These are phyloP conservation scores for Paramecium biaurelia DNA, from an alignment of 73 alveolate species.

Conservation along the genomic window DNA sequence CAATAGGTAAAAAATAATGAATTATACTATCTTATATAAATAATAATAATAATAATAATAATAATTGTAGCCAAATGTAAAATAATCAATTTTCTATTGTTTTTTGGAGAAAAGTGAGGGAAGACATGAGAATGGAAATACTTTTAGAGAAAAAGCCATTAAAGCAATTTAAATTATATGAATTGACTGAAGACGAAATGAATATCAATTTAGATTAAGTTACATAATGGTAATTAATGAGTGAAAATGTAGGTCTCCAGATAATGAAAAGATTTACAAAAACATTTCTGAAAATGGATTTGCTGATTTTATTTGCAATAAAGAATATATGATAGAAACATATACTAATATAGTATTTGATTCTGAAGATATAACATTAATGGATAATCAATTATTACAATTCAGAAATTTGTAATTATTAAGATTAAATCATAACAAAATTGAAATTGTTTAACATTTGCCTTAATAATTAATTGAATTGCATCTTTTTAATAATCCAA, in stretches of 20 bases:
- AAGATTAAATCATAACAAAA: constrained; percentile 34
- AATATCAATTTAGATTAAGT: constrained; percentile 27
- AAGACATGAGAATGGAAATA: constrained; percentile 47
- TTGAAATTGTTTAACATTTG: background rate
- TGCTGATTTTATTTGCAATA: constrained; percentile 52
- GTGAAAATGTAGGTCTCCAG: background rate
- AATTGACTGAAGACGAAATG: constrained; percentile 49
- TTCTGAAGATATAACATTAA: constrained; percentile 4
- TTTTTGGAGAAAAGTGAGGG: constrained; percentile 37
- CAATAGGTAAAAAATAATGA: background rate
- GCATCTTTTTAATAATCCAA: constrained; percentile 26
- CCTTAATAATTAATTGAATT: constrained; percentile 5
- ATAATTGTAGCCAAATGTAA: background rate
- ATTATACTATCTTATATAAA: background rate
- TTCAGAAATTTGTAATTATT: background rate
- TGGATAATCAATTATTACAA: constrained; percentile 3
- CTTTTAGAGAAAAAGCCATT: constrained; percentile 23
- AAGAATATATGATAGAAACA: constrained; percentile 21
- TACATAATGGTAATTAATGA: background rate
- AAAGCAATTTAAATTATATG: constrained; percentile 24
- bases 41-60: background rate
- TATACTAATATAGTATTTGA: constrained; percentile 25
- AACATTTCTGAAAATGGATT: constrained; percentile 34
- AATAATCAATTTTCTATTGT: background rate
- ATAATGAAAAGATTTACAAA: background rate